Base-by-base conservation (phyloP, 2,329 filamentous ascomycete species). In the Fusarium multiceps region DNA sequence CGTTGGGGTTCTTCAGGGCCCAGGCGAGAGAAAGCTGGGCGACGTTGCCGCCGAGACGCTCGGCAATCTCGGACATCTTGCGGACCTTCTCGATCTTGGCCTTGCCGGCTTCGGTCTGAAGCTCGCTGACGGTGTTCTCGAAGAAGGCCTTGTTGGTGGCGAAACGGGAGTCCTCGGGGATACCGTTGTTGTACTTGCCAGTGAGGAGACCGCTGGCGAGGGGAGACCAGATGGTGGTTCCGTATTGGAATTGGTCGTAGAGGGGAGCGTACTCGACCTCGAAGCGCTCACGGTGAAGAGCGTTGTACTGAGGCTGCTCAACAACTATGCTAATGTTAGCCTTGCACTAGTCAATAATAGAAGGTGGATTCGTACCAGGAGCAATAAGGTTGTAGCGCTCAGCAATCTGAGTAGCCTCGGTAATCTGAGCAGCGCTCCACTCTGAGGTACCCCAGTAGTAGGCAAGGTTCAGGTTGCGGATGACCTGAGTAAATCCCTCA, bases 301-400 rank as follows among this genome's bases (percentile, higher is more conserved):
- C 83, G 79, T 90, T 91, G 81, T 92, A 92, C 70, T 87, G 82
- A 1, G 90, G 89, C 79, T 92, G 90, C 78, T 92, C 90, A 71
- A 89, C 87, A 4, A 90, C 75, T 66, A 1, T 2, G n/a, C 6
- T 1, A 11, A 1, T 1, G 4, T 66, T 1, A 66, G 47, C 3
- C 43, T 10, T 0, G 1, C 16, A 16, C 1, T 0, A 6, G 41
- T 21, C 7, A 4, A 16, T 3, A 37, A 37, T 0, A 20, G 40
- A 6, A 10, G 10, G 1, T 2, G 7, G 2, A 0, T 1, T 11
- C 61, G 13, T 60, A 66, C 63, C 63, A 3, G 90, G 90, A 0
- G 85, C 87, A 57, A 92, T 86, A 32, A 92, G 82, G n/a, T 85
- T 84, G 14, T 90, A 83, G 69, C 83, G 82, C 70, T 89, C 86